Evolutionary conservation across 2,329 filamentous ascomycete species (phyloP).

Genomic region (Phoma sp.): DNA sequence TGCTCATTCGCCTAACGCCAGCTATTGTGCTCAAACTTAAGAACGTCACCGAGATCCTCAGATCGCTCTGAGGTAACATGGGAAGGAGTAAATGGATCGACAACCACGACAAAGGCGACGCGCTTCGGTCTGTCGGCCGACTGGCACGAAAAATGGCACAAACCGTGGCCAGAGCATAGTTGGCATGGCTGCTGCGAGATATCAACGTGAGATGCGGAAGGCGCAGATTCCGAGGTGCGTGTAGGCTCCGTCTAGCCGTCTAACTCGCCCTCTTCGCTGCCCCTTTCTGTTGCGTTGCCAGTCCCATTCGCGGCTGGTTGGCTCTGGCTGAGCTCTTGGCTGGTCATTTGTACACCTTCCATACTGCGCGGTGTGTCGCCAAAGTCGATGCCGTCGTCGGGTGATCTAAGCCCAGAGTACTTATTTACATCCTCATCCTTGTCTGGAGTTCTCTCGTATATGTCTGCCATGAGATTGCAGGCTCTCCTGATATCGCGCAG

Average conservation of each 20-base stretch:
- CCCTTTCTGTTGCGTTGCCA: constrained; percentile 34
- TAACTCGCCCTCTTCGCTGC: constrained; percentile 58
- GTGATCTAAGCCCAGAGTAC: constrained; percentile 55
- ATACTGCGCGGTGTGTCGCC: constrained; percentile 40
- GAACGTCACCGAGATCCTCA: background rate
- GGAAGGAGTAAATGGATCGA: background rate
- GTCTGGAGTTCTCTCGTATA: constrained; percentile 53
- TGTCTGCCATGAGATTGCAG: constrained; percentile 74
- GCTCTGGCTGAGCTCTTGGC: constrained; percentile 23
- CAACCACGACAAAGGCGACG: background rate
- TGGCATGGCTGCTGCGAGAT: background rate
- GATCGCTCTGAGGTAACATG: background rate
- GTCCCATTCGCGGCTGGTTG: constrained; percentile 31
- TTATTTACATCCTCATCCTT: constrained; percentile 54
- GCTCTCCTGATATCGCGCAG: constrained; percentile 74
- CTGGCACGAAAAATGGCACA: constrained; percentile 2
- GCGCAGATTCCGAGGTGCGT: background rate
- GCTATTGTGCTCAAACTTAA: constrained; percentile 6
- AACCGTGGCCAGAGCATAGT: background rate
- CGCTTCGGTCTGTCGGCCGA: background rate
- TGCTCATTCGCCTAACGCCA: constrained; percentile 20
- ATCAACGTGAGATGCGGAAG: background rate
- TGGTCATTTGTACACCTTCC: constrained; percentile 32
- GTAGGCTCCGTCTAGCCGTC: constrained; percentile 43
- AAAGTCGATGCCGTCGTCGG: constrained; percentile 47